Evolutionary conservation across 352 stramenopile genomes (phyloP).

Genomic region (Thraustochytrium sp.): DNA sequence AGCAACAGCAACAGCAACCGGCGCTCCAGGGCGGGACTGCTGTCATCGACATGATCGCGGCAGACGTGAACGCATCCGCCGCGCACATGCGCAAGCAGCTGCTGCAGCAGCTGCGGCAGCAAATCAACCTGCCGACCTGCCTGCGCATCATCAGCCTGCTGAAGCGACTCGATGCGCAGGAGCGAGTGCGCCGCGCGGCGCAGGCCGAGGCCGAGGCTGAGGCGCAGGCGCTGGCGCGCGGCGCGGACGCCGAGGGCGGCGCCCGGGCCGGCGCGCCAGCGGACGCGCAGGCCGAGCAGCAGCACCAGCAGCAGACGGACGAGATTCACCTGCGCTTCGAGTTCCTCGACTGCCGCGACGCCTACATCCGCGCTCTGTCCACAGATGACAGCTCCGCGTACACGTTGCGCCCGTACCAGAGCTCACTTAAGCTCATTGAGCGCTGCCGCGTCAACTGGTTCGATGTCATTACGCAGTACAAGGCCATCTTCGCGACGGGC

Average conservation of each 20-base stretch:
- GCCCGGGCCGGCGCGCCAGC: background rate
- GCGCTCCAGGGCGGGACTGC: background rate
- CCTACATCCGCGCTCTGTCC: conserved; percentile 58
- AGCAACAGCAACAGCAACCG: background rate
- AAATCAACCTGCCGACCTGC: conserved; percentile 68
- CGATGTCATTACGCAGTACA: conserved; percentile 80
- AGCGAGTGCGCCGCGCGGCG: background rate
- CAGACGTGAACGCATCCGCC: background rate
- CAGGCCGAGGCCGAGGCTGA: conserved; percentile 44
- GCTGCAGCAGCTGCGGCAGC: conserved; percentile 69
- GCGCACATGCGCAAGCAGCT: conserved; percentile 25
- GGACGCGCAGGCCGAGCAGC: background rate
- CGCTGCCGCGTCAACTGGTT: conserved; percentile 78
- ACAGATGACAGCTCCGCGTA: conserved; percentile 61
- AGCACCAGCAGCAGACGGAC: conserved; percentile 58
- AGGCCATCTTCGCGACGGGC: conserved; percentile 63
- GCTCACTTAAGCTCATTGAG: conserved; percentile 74
- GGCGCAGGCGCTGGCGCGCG: conserved; percentile 51
- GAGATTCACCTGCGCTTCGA: conserved; percentile 72
- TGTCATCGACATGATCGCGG: conserved; percentile 49
- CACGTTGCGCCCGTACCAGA: conserved; percentile 66
- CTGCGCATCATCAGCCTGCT: conserved; percentile 71
- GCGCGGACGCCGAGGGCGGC: background rate
- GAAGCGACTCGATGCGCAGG: conserved; percentile 60
- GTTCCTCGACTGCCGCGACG: conserved; percentile 67